Evolutionary conservation across 179 eudicot species (phyloP), one percentile per base, ranked within the genome.

Genomic region (Pouteria campechiana): DNA sequence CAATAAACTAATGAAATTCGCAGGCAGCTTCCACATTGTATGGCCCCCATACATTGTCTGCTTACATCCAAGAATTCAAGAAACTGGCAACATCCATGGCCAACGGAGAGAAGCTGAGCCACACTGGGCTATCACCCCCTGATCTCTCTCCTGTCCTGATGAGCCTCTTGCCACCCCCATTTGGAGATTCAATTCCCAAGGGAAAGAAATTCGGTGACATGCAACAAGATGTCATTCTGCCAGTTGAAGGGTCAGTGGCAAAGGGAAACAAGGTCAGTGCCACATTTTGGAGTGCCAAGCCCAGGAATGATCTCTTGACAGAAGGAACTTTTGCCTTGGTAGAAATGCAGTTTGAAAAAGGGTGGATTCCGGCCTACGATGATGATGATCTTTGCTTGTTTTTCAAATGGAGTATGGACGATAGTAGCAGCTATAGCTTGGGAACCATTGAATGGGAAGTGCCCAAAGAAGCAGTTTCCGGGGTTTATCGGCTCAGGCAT

Each of bases 21-120:
- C 62, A 66, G 72, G 68, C 60, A 41, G 68, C 73, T 33, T 67
- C 73, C 16, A 67, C 73, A 13, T 60, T 67, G 2, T 67, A 61
- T 23, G 73, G 73, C 23, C 73, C 68, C 3, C 68, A 61, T 32
- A 67, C 68, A 2, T 22, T 61, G 33, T 51, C 68, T 7, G 73
- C 68, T 11, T 61, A 67, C 17, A 67, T 67, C 16, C 73, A 67
- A 52, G 73, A 67, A 52, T 67, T 61, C 53, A 67, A 61, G 43
- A 67, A 61, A 32, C 19, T 67, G 14, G 73, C 73, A 41, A 34
- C 23, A 48, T 14, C 60, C 18, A 40, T 67, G 55, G 73, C 67
- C 1, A 51, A 39, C 46, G 73, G 73, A 13, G 34, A 46, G 18
- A 54, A 50, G 2, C 10, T 15, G 5, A 28, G 23, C 7, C n/a